phyloP scores from a whole-genome alignment of 352 stramenopile species.

The Phytophthora fragariaefolia region DNA sequence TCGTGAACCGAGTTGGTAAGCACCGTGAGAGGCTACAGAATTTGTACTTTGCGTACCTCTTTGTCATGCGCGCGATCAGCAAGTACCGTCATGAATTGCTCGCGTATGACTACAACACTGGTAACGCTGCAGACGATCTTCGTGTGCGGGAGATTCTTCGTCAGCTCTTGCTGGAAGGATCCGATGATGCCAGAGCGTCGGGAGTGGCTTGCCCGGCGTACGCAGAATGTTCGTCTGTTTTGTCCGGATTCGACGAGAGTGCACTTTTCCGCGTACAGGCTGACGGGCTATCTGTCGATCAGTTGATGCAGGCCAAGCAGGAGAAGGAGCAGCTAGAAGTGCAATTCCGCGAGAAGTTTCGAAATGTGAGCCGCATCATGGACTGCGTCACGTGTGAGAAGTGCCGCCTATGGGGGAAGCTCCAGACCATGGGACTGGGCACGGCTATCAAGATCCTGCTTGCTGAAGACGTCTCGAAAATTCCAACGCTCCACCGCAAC shows the following conservation, averaged over 20 bases:
- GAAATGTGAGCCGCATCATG: slow-evolving; percentile 98
- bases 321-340: slow-evolving; percentile 68
- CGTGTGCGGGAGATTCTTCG: slow-evolving; percentile 74
- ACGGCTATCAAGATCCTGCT: slow-evolving; percentile 98
- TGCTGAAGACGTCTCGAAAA: slow-evolving; percentile 78
- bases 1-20: slow-evolving; percentile 90
- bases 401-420: slow-evolving; percentile 98
- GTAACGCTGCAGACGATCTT: slow-evolving; percentile 89
- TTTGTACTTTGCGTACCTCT: slow-evolving; percentile 98
- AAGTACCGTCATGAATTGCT: slow-evolving; percentile 94
- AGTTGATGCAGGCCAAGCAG: slow-evolving; percentile 63
- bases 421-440: slow-evolving; percentile 97
- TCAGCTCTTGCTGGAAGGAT: slow-evolving; percentile 71
- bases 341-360: slow-evolving; percentile 93
- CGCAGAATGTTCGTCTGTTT: slow-evolving; percentile 60
- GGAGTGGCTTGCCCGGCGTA: slow-evolving; percentile 61
- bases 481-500: slow-evolving; percentile 91
- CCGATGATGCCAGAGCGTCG: slow-evolving; percentile 30
- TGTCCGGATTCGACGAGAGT: slow-evolving; percentile 90
- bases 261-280: slow-evolving; percentile 84
- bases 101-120: slow-evolving; percentile 95
- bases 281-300: slow-evolving; percentile 60
- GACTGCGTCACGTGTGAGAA: slow-evolving; percentile 99
- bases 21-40: slow-evolving; percentile 97
- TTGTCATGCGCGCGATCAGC: slow-evolving; percentile 95